These are phyloP conservation scores for Phytopythium chamaehyphon DNA, from an alignment of 352 stramenopile genomes.

Conservation along the genomic window DNA sequence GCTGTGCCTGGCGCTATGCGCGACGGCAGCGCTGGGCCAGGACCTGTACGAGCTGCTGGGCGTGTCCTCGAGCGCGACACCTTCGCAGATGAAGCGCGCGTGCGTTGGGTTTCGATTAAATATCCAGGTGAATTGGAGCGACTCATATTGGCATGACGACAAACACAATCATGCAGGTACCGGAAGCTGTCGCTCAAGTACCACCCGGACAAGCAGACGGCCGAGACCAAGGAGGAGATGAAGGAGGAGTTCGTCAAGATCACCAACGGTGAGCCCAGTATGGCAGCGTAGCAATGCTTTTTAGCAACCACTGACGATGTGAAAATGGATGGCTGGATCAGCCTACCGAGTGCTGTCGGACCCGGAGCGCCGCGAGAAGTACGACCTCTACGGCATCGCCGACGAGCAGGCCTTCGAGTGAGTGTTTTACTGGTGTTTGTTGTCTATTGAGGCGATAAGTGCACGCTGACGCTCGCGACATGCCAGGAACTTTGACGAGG, in stretches of 20 bases:
- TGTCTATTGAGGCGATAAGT: neutral
- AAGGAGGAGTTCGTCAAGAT: constrained; percentile 78
- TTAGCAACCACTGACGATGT: neutral
- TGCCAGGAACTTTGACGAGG: constrained; percentile 74
- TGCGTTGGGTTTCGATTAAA: constrained; percentile 13
- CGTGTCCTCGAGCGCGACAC: constrained; percentile 41
- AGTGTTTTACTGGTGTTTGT: constrained; percentile 7
- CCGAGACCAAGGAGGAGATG: constrained; percentile 49
- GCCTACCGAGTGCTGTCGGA: constrained; percentile 76
- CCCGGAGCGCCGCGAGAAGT: constrained; percentile 68
- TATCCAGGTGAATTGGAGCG: neutral
- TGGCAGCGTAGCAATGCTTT: no score
- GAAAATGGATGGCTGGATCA: constrained; percentile 10
- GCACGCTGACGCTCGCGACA: neutral
- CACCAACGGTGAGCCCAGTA: constrained; percentile 61
- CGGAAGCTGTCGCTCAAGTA: constrained; percentile 92
- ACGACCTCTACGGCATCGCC: constrained; percentile 75
- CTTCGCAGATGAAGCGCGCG: constrained; percentile 70
- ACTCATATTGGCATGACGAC: neutral
- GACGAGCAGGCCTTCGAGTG: constrained; percentile 77
- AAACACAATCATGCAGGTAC: constrained; percentile 48
- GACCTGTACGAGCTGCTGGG: constrained; percentile 71
- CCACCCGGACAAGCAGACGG: constrained; percentile 92
- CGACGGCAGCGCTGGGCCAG: constrained; percentile 32
- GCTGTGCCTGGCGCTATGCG: constrained; percentile 35